Percentiles rank a stretch among this genome's conserved stretches.
These are phyloP conservation scores for Phoma sp. DNA, from an alignment of 2,329 filamentous ascomycete species.

Conservation along the genomic window DNA sequence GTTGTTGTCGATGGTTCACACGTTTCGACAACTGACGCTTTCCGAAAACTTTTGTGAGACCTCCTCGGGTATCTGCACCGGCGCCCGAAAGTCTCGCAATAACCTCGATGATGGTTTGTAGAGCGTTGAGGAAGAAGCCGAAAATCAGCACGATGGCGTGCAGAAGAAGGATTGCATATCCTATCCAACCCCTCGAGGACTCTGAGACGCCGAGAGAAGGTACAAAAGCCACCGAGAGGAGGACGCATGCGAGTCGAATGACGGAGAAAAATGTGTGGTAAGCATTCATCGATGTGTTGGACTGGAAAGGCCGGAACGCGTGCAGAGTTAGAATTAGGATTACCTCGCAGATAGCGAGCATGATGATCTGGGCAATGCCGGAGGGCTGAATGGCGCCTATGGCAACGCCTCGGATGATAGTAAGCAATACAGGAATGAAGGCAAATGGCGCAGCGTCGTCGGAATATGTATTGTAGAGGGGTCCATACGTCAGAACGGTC, in stretches of 20 bases:
- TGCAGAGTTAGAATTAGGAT: constrained; percentile 85
- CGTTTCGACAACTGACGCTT: constrained; percentile 86
- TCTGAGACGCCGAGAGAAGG: constrained; percentile 80
- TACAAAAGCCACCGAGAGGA: constrained; percentile 70
- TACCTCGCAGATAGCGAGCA: constrained; percentile 93
- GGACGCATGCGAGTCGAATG: constrained; percentile 71
- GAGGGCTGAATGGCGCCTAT: constrained; percentile 92
- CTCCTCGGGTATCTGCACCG: constrained; percentile 78
- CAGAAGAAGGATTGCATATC: constrained; percentile 85
- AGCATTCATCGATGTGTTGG: constrained; percentile 94
- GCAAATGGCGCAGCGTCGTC: constrained; percentile 92
- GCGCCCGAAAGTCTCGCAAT: constrained; percentile 81
- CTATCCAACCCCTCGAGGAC: constrained; percentile 88
- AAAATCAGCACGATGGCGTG: constrained; percentile 86
- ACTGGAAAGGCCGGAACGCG: constrained; percentile 88
- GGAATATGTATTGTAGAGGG: constrained; percentile 95
- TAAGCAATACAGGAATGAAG: constrained; percentile 82
- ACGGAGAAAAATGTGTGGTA: constrained; percentile 87
- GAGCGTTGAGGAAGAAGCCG: constrained; percentile 89
- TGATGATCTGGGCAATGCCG: constrained; percentile 88
- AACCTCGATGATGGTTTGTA: constrained; percentile 91
- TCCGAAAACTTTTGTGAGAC: constrained; percentile 84
- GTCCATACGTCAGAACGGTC: constrained; percentile 87
- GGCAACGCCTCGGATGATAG: constrained; percentile 83
- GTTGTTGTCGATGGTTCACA: constrained; percentile 67